Base-by-base conservation (phyloP, 768 basidiomycete genomes). In the Pilatotrama ljubarskyi region DNA sequence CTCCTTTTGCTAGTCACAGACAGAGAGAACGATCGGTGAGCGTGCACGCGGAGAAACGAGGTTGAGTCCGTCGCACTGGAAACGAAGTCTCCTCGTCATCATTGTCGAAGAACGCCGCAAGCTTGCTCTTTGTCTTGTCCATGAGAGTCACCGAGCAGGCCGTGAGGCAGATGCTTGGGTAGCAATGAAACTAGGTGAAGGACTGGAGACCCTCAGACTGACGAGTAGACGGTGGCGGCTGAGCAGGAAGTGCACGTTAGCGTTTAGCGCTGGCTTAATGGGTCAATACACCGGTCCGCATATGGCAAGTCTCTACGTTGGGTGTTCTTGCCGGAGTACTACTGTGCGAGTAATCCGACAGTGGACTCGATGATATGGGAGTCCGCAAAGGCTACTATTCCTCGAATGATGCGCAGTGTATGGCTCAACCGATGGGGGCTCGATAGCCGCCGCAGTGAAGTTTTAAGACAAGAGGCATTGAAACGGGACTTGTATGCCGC, bases 61-160 rank as follows among this genome's bases (percentile, higher is more conserved):
- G 81, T 80, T 83, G 81, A 84, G 82, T 88, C 84, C 86, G 80
- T 90, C 91, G 90, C 89, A 93, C 91, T 87, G 89, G 84, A 79
- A 91, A 90, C 80, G 88, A 84, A 79, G 86, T 77, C 70, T 90
- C 90, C 75, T 91, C 90, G 69, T 93, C 90, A 71, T 88, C 90
- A 66, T 88, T 83, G 70, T 90, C 88, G 72, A 93, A 93, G 76
- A 93, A 92, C 22, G 89, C 86, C 48, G 90, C 89, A 41, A 93
- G 76, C 65, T 77, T 82, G 41, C 79, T 75, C 69, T 83, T 87
- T 8, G 86, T 86, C 76, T 83, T 86, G 76, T 88, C 85, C 87
- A 88, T 88, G 47, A 5, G 22, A 15, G 17, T 6, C 20, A 25
- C 17, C 10, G 5, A 32, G 29, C 29, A 32, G 29, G 29, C 10